Evolutionary conservation across 2,329 filamentous ascomycete species (phyloP).

Genomic region (Sporothrix globosa): DNA sequence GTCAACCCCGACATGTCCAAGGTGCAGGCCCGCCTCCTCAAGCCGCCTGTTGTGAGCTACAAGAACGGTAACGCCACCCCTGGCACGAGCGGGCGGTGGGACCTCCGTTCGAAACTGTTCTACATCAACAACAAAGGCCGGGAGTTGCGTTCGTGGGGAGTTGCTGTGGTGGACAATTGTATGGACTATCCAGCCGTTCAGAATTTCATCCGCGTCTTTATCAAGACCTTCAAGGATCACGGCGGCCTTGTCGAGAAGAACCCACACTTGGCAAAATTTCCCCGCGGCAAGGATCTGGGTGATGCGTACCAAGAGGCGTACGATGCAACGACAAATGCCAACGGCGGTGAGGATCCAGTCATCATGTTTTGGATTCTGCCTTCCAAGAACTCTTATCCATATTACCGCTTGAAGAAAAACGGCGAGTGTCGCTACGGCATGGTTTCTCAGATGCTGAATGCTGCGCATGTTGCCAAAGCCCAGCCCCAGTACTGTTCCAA

Average conservation of each 20-base stretch:
- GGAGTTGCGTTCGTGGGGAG: slow-evolving; percentile 72
- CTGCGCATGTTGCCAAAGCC: slow-evolving; percentile 67
- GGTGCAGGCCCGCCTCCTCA: slow-evolving; percentile 71
- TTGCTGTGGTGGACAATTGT: slow-evolving; percentile 66
- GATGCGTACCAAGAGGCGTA: slow-evolving; percentile 61
- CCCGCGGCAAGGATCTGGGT: slow-evolving; percentile 39
- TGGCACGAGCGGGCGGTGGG: slow-evolving; percentile 76
- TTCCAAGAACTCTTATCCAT: slow-evolving; percentile 70
- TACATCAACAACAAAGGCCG: slow-evolving; percentile 59
- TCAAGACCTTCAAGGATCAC: slow-evolving; percentile 52
- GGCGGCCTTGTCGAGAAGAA: slow-evolving; percentile 53
- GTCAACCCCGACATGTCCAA: slow-evolving; percentile 67
- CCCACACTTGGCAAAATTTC: slow-evolving; percentile 41
- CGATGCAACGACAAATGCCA: slow-evolving; percentile 55
- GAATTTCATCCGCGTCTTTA: slow-evolving; percentile 58
- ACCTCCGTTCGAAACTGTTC: slow-evolving; percentile 81
- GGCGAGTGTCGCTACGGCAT: slow-evolving; percentile 84
- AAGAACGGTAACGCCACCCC: slow-evolving; percentile 62
- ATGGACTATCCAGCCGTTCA: slow-evolving; percentile 58
- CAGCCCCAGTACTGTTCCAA: slow-evolving; percentile 89
- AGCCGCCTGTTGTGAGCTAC: slow-evolving; percentile 72
- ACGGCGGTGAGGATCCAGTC: slow-evolving; percentile 64
- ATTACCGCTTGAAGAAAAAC: slow-evolving; percentile 86
- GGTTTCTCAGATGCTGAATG: slow-evolving; percentile 79
- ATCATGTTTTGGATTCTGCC: slow-evolving; percentile 79